A percentile compares a stretch with the other conserved stretches of the same genome.
These are phyloP conservation scores for Pichia membranifaciens DNA, from an alignment of 805 yeast species.

Conservation along the genomic window DNA sequence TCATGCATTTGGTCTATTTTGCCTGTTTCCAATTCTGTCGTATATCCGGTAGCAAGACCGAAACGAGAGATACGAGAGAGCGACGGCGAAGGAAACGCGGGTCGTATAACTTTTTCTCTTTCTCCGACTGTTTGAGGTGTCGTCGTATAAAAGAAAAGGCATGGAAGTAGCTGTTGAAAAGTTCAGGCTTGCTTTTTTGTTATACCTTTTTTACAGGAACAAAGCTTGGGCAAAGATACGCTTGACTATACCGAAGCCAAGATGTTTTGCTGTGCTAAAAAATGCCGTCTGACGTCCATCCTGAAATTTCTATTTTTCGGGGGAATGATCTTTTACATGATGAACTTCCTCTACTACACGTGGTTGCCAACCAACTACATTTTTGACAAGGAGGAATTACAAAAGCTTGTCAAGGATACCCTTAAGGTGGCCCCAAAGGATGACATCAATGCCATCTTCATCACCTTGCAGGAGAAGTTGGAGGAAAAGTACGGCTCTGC, in stretches of 20 bases:
- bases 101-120: neutral
- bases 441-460: conserved; percentile 57
- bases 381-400: conserved; percentile 63
- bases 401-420: conserved; percentile 50
- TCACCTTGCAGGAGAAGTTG: conserved; percentile 53
- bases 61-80: too few relatives aligned
- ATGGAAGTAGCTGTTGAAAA: too few relatives aligned
- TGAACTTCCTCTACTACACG: conserved; percentile 41
- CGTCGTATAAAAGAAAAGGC: too few relatives aligned
- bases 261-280: conserved; percentile 2
- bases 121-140: too few relatives aligned
- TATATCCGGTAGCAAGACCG: too few relatives aligned
- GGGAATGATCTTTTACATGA: conserved; percentile 26
- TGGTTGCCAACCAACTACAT: conserved; percentile 70
- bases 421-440: conserved; percentile 48
- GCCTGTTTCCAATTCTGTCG: too few relatives aligned
- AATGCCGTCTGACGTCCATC: conserved; percentile 3
- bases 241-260: neutral
- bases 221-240: too few relatives aligned
- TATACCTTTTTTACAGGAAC: too few relatives aligned
- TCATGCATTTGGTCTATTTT: too few relatives aligned
- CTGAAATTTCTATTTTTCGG: conserved; percentile 1
- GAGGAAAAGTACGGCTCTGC: conserved; percentile 61
- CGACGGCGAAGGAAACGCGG: too few relatives aligned
- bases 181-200: too few relatives aligned